Evolutionary conservation across 257 asterid genomes (phyloP), one percentile per base, ranked within the genome.

Genomic region (Fraxinus anomala): DNA sequence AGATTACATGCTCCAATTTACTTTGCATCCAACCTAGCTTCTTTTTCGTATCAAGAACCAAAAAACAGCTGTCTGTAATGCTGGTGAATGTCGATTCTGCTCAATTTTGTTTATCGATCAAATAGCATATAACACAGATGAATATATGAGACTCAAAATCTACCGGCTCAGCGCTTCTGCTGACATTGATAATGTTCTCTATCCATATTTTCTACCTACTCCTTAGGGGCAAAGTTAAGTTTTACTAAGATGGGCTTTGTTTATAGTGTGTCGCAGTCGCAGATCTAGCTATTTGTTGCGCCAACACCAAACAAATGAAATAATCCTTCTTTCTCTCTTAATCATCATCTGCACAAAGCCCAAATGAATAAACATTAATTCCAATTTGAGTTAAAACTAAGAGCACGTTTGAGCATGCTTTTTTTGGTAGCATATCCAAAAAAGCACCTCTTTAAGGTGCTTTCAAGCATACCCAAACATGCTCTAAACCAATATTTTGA

Each of bases 61-160:
- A 39, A 30, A 74, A 75, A 59, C 71, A 83, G 87, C 59, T 82
- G 74, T 33, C 77, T 73, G 67, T 73, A 47, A 73, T 77, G 76
- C 66, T 61, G 40, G 63, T 63, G 36, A 63, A 24, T 3, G 34
- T 63, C 2, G 19, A 63, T 63, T 24, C 69, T 26, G 11, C 66
- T n/a, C 11, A 56, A 56, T 7, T 26, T 63, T 63, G 33, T 56
- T 59, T 4, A 63, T 63, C 19, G 36, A 63, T 13, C 69, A 63
- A 26, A 63, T 31, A 63, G 12, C 16, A 61, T 61, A 61, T 10
- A 51, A 51, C 24, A 56, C 66, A 17, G 66, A 56, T n/a, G 19
- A 63, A 63, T 26, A 24, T 26, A 23, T 19, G 17, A 63, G 34
- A 8, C 3, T 13, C 69, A 26, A 23, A 59, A 24, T 63, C 69